Percentiles rank a stretch among this genome's conserved stretches.
phyloP scores from a whole-genome alignment of 371 early-diverging fungal species.

The Blakeslea trispora region DNA sequence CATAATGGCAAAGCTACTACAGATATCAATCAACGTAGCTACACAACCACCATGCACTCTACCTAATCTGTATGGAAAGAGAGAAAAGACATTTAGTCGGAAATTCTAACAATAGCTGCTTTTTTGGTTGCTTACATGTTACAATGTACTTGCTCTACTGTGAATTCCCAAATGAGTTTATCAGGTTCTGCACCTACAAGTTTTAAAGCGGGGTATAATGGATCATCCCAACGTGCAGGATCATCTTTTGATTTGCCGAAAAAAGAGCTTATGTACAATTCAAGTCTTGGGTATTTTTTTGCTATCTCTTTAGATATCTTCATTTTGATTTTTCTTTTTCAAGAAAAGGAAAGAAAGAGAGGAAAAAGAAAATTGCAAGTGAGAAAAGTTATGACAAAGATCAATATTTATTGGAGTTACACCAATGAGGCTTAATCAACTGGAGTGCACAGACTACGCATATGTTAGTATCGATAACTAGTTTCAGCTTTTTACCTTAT shows the following conservation, averaged over 20 bases:
- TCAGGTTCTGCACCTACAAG: slow-evolving; percentile 23
- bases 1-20: slow-evolving; percentile 41
- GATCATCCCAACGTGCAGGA: slow-evolving; percentile 14
- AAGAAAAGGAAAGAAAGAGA: background rate
- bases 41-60: slow-evolving; percentile 50
- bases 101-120: background rate
- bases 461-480: no score
- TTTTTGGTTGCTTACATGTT: slow-evolving; percentile 27
- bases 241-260: background rate
- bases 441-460: background rate
- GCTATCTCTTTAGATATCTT: slow-evolving; percentile 11
- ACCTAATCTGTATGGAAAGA: slow-evolving; percentile 17
- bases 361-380: slow-evolving; percentile 7
- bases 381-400: slow-evolving; percentile 10
- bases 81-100: background rate
- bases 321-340: slow-evolving; percentile 20
- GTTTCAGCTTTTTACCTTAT: no score
- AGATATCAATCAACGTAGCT: slow-evolving; percentile 50
- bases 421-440: background rate
- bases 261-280: slow-evolving; percentile 1
- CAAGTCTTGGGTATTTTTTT: slow-evolving; percentile 15
- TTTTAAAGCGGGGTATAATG: slow-evolving; percentile 1
- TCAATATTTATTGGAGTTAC: background rate
- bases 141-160: slow-evolving; percentile 30
- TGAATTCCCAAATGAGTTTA: slow-evolving; percentile 40